Conservation (phyloP, 2,329 filamentous ascomycete species). For the Huntiella abstrusa region DNA sequence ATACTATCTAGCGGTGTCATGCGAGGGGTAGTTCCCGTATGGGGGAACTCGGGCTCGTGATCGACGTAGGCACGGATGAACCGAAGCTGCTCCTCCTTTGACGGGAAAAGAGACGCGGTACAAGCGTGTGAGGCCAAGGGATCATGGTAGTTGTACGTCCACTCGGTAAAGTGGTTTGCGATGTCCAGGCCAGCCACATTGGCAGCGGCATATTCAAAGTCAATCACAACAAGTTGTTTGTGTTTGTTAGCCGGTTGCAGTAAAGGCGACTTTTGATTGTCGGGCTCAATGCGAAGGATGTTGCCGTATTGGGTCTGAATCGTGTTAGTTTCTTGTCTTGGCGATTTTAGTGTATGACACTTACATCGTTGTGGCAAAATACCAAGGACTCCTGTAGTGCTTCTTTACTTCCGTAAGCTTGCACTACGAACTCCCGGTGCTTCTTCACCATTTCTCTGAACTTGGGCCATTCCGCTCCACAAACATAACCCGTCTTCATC, state of each 20-base stretch:
- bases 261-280: constrained; percentile 64
- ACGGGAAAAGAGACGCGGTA: constrained; percentile 55
- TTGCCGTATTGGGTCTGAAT: constrained; percentile 90
- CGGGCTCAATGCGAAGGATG: constrained; percentile 55
- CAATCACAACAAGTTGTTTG: constrained; percentile 91
- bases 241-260: constrained; percentile 81
- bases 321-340: background rate
- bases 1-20: constrained; percentile 26
- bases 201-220: constrained; percentile 91
- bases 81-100: constrained; percentile 57
- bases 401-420: constrained; percentile 47
- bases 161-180: constrained; percentile 95
- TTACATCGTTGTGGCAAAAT: constrained; percentile 94
- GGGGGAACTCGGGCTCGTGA: constrained; percentile 52
- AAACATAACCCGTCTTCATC: constrained; percentile 57
- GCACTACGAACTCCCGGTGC: constrained; percentile 57
- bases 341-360: constrained; percentile 16
- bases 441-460: constrained; percentile 60
- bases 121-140: constrained; percentile 43
- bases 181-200: constrained; percentile 80
- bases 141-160: constrained; percentile 96
- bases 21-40: constrained; percentile 31
- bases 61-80: constrained; percentile 77
- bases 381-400: constrained; percentile 58
- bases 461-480: constrained; percentile 62